Evolutionary conservation across 768 basidiomycete species (phyloP).

Genomic region (Termitomyces sp.): DNA sequence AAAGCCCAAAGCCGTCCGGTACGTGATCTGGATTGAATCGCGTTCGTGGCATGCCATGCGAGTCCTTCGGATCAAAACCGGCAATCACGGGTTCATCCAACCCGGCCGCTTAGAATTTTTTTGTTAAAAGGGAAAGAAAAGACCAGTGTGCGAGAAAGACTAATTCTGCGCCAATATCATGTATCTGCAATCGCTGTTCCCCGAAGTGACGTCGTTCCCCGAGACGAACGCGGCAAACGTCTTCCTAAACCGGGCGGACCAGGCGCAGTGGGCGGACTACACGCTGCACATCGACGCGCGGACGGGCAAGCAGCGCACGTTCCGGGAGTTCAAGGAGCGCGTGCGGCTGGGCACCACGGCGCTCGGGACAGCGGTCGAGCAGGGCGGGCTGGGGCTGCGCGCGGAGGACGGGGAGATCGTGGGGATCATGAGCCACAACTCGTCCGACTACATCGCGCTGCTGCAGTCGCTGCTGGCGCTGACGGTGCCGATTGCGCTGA

Average conservation of each 20-base stretch:
- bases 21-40: too few relatives aligned
- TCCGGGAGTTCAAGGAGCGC: slow-evolving; percentile 42
- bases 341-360: slow-evolving; percentile 54
- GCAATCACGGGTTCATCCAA: too few relatives aligned
- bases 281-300: slow-evolving; percentile 49
- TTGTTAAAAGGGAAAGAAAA: too few relatives aligned
- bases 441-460: slow-evolving; percentile 49
- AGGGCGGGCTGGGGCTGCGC: slow-evolving; percentile 54
- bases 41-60: too few relatives aligned
- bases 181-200: slow-evolving; percentile 53
- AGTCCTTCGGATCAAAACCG: too few relatives aligned
- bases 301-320: slow-evolving; percentile 40
- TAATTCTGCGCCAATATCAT: slow-evolving; percentile 22
- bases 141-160: too few relatives aligned
- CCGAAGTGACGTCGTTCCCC: slow-evolving; percentile 42
- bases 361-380: slow-evolving; percentile 34
- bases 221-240: slow-evolving; percentile 50
- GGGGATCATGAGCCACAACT: slow-evolving; percentile 68
- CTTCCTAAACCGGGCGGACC: slow-evolving; percentile 49
- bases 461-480: slow-evolving; percentile 42
- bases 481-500: slow-evolving; percentile 46
- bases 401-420: slow-evolving; percentile 48
- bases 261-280: slow-evolving; percentile 50
- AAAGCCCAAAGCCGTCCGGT: too few relatives aligned
- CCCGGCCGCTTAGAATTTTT: too few relatives aligned